Base-by-base conservation (phyloP, 345 rosid species). In the Iberis pinnata region DNA sequence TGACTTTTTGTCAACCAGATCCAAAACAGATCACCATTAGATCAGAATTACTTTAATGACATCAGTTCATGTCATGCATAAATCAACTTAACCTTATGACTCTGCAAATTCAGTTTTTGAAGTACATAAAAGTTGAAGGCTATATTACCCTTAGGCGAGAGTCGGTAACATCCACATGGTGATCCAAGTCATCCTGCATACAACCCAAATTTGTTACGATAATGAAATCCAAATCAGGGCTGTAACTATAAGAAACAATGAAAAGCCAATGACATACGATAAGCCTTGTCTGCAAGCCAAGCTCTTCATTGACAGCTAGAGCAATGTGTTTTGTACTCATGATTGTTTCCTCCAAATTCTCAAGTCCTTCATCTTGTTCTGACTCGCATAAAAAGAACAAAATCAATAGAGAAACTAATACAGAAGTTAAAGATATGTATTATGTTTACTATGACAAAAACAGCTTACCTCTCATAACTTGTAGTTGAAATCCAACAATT, bases 321-420 rank as follows among this genome's bases (percentile, higher is more conserved):
- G 97, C 95, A 55, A 88, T 84, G 57, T 88, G 97, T 68, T 88
- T 88, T 33, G 97, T 80, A 72, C 97, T 88, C 64, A 69, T 72
- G 27, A 85, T 92, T 2, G 97, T 80, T 60, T 69, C 90, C 72
- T 88, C 95, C 74, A 92, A 73, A 71, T 85, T 67, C 74, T 79
- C 98, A 59, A 92, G 95, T 45, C 94, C 98, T 60, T 92, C 98
- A 56, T 92, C 98, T 88, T 92, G 98, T 70, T 92, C 98, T 92
- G 84, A 9, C 54, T 78, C 37, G 18, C 44, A 7, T 4, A 31
- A 2, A 37, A 43, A n/a, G 14, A 57, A 25, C 2, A 60, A 5
- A n/a, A 11, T 51, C 14, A 32, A 3, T 10, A 25, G 8, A 24
- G 13, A 56, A 40, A 24, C 9, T 18, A 68, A 24, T 9, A 49